Conservation (phyloP, 2,329 filamentous ascomycete genomes). For the Fusarium incarnatum region DNA sequence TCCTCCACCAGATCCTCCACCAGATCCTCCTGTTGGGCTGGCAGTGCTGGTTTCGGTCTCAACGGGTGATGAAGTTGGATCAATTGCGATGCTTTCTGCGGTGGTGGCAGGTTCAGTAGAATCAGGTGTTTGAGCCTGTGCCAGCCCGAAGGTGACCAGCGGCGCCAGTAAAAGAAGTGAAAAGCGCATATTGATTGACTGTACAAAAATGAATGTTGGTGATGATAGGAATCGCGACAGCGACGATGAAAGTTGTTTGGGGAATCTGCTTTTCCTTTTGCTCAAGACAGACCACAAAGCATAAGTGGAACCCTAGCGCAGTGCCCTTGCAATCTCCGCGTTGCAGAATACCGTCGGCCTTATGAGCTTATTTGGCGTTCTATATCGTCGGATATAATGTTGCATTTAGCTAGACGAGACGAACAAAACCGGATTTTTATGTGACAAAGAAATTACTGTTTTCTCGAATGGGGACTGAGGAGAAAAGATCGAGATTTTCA, state of each 20-base stretch:
- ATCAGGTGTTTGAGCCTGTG: constrained; percentile 25
- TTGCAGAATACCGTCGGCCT: not conserved
- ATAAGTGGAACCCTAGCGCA: constrained; percentile 12
- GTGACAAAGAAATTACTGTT: constrained; percentile 11
- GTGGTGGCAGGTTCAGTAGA: constrained; percentile 24
- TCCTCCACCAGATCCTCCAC: no score
- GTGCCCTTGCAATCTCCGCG: constrained; percentile 22
- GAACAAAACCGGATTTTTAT: constrained; percentile 14
- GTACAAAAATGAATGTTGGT: no score
- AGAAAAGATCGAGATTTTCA: constrained; percentile 22
- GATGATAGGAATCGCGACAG: not conserved
- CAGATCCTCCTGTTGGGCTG: not conserved
- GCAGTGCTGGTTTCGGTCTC: not conserved
- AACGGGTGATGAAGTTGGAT: constrained; percentile 3
- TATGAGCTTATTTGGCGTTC: constrained; percentile 11
- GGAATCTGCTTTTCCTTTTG: constrained; percentile 1
- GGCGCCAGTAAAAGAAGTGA: constrained; percentile 21
- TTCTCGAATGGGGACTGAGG: not conserved
- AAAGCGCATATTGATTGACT: constrained; percentile 23
- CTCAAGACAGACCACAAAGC: not conserved
- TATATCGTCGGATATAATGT: constrained; percentile 12
- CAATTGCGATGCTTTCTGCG: constrained; percentile 25
- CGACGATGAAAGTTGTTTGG: not conserved
- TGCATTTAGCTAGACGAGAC: not conserved
- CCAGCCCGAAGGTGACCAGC: constrained; percentile 1